Evolutionary conservation across 192 early-diverging fungal species (phyloP), one percentile per base, ranked within the genome.

Genomic region (Coemansia sp.): DNA sequence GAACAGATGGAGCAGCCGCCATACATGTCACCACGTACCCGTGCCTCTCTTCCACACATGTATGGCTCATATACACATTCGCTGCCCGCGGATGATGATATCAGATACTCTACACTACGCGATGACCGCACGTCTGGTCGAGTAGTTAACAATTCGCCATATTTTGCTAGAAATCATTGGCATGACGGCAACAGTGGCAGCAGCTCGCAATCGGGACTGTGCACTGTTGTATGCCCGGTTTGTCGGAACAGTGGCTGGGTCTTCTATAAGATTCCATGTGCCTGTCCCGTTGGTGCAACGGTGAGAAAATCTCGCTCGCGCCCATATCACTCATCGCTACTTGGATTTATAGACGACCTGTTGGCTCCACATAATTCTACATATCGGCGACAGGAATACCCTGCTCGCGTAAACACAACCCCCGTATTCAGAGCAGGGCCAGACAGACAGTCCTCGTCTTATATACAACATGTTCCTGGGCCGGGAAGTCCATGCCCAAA

Each of bases 171-270:
- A 17, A 17, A 51, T 17, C 27, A 30, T 29, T 36, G 60, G 39
- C 29, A 62, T 17, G 14, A 17, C 11, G 14, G 39, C 22, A 62
- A 30, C 60, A 46, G 42, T 19, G 22, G 60, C 50, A 22, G 60
- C 4, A 29, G 17, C 24, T 22, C 29, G 42, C 39, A 46, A 46
- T 11, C 60, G 25, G 57, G 60, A 6, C 32, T 63, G 25, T 58
- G 61, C 32, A 50, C 60, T 1, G 30, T 67, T 0, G 22, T 51
- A 1, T 78, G 76, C 21, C 63, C 70, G 5, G 24, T 19, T 6
- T 78, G 76, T 61, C 59, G 63, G 30, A 78, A 78, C 59, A 61
- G 70, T 0, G 76, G 76, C 9, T 62, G 70, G 70, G 22, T 69
- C 21, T 39, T 58, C 29, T 51, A 53, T 33, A 60, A 66, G n/a